Base-by-base conservation (phyloP, 768 basidiomycete species). In the Pleurotus djamor region DNA sequence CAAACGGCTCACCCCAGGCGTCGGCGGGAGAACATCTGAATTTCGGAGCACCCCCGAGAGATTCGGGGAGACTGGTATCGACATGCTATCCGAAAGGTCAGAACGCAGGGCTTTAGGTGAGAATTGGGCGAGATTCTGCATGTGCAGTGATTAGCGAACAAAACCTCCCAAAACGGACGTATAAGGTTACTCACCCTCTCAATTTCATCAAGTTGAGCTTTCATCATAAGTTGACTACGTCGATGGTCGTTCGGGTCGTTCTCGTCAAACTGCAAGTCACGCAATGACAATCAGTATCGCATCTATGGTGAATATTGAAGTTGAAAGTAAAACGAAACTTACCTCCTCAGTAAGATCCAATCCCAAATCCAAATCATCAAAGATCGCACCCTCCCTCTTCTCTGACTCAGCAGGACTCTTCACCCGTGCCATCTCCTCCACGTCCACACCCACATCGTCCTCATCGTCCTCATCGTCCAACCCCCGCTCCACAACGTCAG, bases 201-300 rank as follows among this genome's bases (percentile, higher is more conserved):
- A 49, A 94, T 88, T 70, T 89, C 88, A 67, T 94, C 92, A 21
- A 94, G 73, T 68, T 88, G 83, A 14, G 86, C 85, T 64, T 79
- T 85, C 85, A 93, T 84, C 45, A 88, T 72, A 63, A 85, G 81
- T 64, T 92, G 91, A 68, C 90, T 92, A 66, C 81, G 83, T 44
- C 90, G 81, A 60, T 83, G 81, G 71, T 91, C 91, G 66, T 91
- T 78, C 47, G 88, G 87, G 65, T 91, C 91, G 63, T 84, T 76
- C 48, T 84, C 82, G 60, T 90, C 87, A 64, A 81, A 87, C 88
- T 91, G 64, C 4, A 44, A 10, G 21, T n/a, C n/a, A 36, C 52
- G 38, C 16, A 35, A n/a, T n/a, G n/a, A 41, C 38, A 41, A 41
- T 48, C 61, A 63, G 66, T 60, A 71, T 28, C 21, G 21, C 3